Percentiles rank a stretch among this genome's conserved stretches.
phyloP scores from a whole-genome alignment of 2,329 filamentous ascomycete genomes.

The Plectosphaerella sp. region DNA sequence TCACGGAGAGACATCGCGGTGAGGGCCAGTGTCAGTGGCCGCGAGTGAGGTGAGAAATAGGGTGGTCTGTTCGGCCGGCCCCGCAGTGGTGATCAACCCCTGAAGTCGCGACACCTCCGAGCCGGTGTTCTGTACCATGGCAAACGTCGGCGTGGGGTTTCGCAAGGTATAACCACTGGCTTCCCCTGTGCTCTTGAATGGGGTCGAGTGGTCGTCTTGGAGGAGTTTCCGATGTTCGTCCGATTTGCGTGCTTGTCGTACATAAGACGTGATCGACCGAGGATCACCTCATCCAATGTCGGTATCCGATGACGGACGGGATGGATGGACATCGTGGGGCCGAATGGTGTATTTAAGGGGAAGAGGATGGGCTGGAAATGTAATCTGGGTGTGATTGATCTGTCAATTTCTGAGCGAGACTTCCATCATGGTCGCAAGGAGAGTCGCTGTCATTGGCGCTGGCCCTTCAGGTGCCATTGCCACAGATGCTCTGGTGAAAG shows the following conservation, averaged over 20 bases:
- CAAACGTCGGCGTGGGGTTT: too few relatives aligned
- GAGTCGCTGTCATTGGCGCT: constrained; percentile 52
- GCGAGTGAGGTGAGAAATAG: too few relatives aligned
- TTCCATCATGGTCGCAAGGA: not conserved
- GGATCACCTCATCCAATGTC: not conserved
- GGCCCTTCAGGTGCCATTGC: constrained; percentile 54
- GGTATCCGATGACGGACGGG: not conserved
- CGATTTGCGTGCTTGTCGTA: constrained; percentile 2
- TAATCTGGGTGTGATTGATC: too few relatives aligned
- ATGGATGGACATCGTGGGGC: not conserved
- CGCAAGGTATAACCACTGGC: too few relatives aligned
- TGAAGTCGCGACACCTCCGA: too few relatives aligned
- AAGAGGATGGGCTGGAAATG: not conserved
- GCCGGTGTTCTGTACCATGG: too few relatives aligned
- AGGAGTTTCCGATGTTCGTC: not conserved
- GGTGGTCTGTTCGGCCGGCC: too few relatives aligned
- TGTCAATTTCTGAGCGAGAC: not conserved
- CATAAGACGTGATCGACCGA: not conserved
- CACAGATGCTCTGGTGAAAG: constrained; percentile 51
- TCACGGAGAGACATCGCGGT: too few relatives aligned
- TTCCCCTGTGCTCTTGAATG: too few relatives aligned
- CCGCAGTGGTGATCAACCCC: too few relatives aligned
- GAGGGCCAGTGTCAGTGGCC: too few relatives aligned
- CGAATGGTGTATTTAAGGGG: not conserved
- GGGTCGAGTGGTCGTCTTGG: too few relatives aligned